Evolutionary conservation across 2,329 filamentous ascomycete species (phyloP).

Genomic region (Penicillium sp.): DNA sequence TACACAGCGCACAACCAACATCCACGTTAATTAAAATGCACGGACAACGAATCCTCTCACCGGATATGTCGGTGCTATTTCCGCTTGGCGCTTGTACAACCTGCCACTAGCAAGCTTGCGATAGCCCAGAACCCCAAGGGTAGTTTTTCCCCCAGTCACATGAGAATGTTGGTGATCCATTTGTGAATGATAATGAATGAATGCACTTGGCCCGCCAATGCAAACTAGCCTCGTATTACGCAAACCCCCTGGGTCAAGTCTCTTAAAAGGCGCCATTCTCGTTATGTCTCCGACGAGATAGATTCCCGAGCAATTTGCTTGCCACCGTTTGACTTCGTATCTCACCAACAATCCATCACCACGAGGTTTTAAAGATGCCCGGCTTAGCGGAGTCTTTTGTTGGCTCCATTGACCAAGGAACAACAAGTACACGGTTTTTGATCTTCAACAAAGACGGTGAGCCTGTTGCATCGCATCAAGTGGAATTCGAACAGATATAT

Average conservation of each 20-base stretch:
- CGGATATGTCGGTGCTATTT: conserved; percentile 2
- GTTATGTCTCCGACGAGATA: not conserved
- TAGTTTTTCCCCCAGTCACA: conserved; percentile 12
- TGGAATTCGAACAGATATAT: conserved; percentile 80
- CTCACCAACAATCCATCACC: not conserved
- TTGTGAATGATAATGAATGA: not conserved
- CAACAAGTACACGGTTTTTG: conserved; percentile 81
- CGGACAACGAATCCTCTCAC: not conserved
- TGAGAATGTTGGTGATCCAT: not conserved
- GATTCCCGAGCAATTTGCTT: not conserved
- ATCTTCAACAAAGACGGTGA: conserved; percentile 79
- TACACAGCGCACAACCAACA: conserved; percentile 1
- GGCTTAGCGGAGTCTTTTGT: conserved; percentile 52
- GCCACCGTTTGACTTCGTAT: not conserved
- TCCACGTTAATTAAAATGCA: not conserved
- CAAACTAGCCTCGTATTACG: not conserved
- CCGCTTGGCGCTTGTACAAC: not conserved
- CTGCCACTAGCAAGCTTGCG: conserved; percentile 1
- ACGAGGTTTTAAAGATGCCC: conserved; percentile 1
- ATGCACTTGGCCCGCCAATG: not conserved
- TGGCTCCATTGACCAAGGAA: conserved; percentile 86
- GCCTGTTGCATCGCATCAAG: conserved; percentile 75
- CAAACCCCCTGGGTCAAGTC: not conserved
- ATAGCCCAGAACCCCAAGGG: not conserved
- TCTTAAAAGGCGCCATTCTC: not conserved